phyloP scores from a whole-genome alignment of 2,329 filamentous ascomycete species.

The Drechslerella stenobrocha region DNA sequence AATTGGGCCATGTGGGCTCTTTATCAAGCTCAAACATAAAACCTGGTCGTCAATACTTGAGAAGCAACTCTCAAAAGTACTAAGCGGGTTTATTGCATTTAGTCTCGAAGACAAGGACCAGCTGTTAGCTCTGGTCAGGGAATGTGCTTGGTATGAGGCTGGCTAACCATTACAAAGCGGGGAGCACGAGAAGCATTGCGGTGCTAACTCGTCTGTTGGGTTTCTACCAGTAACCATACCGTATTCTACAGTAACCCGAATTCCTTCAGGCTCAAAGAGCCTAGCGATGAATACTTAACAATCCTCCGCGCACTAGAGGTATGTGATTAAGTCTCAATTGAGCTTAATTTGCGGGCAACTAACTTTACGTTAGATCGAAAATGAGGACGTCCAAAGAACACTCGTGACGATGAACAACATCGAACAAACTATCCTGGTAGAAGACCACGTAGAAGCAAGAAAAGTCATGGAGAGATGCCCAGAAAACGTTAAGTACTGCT shows the following conservation, averaged over 20 bases:
- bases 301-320: constrained; percentile 74
- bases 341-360: background rate
- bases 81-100: constrained; percentile 80
- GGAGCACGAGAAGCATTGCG: no score
- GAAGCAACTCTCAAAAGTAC: constrained; percentile 67
- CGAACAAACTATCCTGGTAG: constrained; percentile 80
- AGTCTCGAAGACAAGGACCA: constrained; percentile 74
- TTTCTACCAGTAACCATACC: constrained; percentile 58
- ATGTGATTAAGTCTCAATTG: constrained; percentile 30
- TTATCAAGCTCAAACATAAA: constrained; percentile 75
- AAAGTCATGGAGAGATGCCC: constrained; percentile 70
- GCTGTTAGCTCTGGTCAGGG: constrained; percentile 68
- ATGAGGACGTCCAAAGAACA: constrained; percentile 74
- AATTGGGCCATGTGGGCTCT: constrained; percentile 78
- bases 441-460: constrained; percentile 68
- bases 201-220: constrained; percentile 42
- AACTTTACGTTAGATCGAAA: constrained; percentile 65
- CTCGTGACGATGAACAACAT: constrained; percentile 80
- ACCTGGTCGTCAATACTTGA: constrained; percentile 85
- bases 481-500: constrained; percentile 72
- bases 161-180: background rate
- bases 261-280: constrained; percentile 71
- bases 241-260: constrained; percentile 67
- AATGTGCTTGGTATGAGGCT: constrained; percentile 54
- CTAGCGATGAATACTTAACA: constrained; percentile 72